Evolutionary conservation across 1,284 basidiomycete genomes (phyloP), one percentile per base, ranked within the genome.

Genomic region (Schizophyllum commune): DNA sequence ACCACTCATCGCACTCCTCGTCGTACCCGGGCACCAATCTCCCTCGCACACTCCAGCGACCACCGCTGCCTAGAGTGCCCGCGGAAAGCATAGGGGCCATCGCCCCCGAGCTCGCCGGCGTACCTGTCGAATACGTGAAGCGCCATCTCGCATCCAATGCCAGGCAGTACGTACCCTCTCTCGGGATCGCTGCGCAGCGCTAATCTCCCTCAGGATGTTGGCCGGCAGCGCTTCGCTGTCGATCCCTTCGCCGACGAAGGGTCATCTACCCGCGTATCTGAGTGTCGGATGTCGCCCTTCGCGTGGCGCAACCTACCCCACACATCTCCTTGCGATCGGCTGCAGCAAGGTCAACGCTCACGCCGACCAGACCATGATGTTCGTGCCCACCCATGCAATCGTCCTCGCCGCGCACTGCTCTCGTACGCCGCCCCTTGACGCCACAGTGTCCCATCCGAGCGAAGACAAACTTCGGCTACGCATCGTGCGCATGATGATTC

Each of bases 401-500:
- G 55, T 64, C 19, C 61, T 66, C 47, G 62, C 65, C 32, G 65
- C 65, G 2, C 60, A 66, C 19, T 66, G 65, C 63, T 55, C 65
- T 15, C 63, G 63, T 53, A 61, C 64, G 27, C 65, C 63, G 4
- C 52, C 54, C 13, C 60, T 66, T 5, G 61, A 63, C 3, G 56
- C 65, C 1, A 54, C 60, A 0, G 61, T 61, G 0, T 60, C 63
- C 6, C 60, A 60, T 32, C 32, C 57, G n/a, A 47, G 55, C 32
- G n/a, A 19, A 2, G 56, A 52, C 54, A 54, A n/a, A n/a, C 66
- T 81, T 58, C 77, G 78, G 21, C 74, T 90, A 11, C 88, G 88
- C 55, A 77, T 90, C 54, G 76, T 91, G 52, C 85, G 84, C 4
- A 76, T 91, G 63, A 77, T 82, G 3, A 77, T 91, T 15, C 88